phyloP scores from a whole-genome alignment of 2,329 filamentous ascomycete genomes.

The Chaetomium globosum region DNA sequence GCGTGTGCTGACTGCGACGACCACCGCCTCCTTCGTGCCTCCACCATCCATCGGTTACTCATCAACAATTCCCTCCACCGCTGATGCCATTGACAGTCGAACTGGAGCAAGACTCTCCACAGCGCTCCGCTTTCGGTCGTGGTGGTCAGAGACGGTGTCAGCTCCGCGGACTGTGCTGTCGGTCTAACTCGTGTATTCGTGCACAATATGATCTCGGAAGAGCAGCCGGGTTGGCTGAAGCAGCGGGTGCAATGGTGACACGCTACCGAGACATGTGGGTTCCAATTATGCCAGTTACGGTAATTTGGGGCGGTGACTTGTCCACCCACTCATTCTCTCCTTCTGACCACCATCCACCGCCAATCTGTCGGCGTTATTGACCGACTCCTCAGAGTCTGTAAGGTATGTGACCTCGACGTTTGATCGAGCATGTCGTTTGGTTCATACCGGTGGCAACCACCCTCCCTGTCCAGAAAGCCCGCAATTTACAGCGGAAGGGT shows the following conservation, averaged over 20 bases:
- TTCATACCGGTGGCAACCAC: conserved; percentile 23
- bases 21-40: conserved; percentile 14
- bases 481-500: conserved; percentile 29
- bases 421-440: conserved; percentile 16
- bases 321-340: not conserved
- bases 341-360: not conserved
- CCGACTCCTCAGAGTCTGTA: not conserved
- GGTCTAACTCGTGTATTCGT: no score
- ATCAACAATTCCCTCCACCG: conserved; percentile 2
- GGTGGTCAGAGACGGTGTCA: not conserved
- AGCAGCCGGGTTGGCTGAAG: not conserved
- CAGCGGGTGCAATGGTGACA: conserved; percentile 7
- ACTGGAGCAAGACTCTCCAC: conserved; percentile 23
- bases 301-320: conserved; percentile 7
- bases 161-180: no score
- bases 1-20: conserved; percentile 16
- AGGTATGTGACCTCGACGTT: conserved; percentile 24
- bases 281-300: not conserved
- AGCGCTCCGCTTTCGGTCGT: conserved; percentile 1
- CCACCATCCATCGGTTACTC: conserved; percentile 10
- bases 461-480: conserved; percentile 17
- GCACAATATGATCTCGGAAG: not conserved
- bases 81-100: conserved; percentile 12
- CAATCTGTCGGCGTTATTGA: conserved; percentile 7
- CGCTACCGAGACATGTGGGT: conserved; percentile 11